Evolutionary conservation across 768 basidiomycete species (phyloP), one percentile per base, ranked within the genome.

Genomic region (Phylloporus sp.): DNA sequence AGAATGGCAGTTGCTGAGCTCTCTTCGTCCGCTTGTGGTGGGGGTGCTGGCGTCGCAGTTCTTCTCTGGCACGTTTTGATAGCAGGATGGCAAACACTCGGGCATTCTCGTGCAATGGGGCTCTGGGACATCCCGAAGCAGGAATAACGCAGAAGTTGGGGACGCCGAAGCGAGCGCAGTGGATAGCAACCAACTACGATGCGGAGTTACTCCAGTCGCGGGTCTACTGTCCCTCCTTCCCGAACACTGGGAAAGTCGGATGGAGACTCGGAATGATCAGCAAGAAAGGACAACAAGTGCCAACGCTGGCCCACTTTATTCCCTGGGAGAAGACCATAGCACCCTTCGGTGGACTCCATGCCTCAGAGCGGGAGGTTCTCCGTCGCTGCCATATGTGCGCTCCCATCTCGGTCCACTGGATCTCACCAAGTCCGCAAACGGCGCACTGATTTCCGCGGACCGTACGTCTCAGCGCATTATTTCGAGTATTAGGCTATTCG

Each of bases 371-470:
- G 41, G 44, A 29, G 26, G 20, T 44, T 32, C 1, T 21, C 44
- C 27, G 35, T 31, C n/a, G 15, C 22, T 37, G 44, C 47, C 40
- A 21, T 48, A 27, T 27, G 28, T 22, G 26, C 29, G 35, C 23
- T 13, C 44, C 23, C 41, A 58, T 59, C 48, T 60, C 40, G 39
- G 27, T 32, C 40, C 39, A 10, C 41, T 24, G 47, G 63, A 63
- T 65, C 62, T 58, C 58, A 46, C 47, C 34, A 52, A 44, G 35
- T 50, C 63, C 50, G 49, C 57, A 63, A 52, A 55, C 41, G 47
- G 53, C 26, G 29, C 44, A 42, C 57, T 56, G 63, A 60, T 67
- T 66, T 63, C 63, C 63, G 63, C 63, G 63, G 63, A 64, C 43
- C 18, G 51, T 61, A 10, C 33, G 20, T 46, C 42, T 31, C 46